Base-by-base conservation (phyloP, 192 early-diverging fungal genomes). In the Lobosporangium transversale region DNA sequence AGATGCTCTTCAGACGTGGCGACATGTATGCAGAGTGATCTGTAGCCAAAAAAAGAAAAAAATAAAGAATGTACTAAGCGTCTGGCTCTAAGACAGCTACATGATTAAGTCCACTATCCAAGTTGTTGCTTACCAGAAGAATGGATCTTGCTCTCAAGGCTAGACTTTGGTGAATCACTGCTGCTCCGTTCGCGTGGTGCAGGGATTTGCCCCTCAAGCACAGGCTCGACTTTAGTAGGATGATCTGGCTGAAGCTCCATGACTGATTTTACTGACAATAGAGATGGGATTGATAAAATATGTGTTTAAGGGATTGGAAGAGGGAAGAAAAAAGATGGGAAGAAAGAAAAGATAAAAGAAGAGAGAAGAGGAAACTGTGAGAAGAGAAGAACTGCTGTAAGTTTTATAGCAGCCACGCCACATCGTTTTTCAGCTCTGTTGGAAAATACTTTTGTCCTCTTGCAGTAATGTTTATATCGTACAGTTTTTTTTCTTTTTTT, bases 1-100 rank as follows among this genome's bases (percentile, higher is more conserved):
- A 49, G 9, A 76, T 55, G 36, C 73, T 76, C 40, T 35, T 47
- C 36, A 76, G 18, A 4, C 58, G 27, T 35, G 73, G 73, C 2
- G 52, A 67, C 64, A 76, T 66, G 36, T 76, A 76, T 30, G 59
- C 58, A 4, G 62, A 61, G 27, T 61, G 64, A 14, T 57, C 73
- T 76, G n/a, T 17, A 45, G 6, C 10, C 9, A 35, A 33, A 24
- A 23, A 35, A 20, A 30, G 35, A 31, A 33, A 58, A 17, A 42
- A 12, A 37, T 43, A 36, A 21, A 53, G n/a, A 33, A 55, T 20
- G 36, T 24, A 15, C 6, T 1, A n/a, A 35, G 6, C 37, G n/a
- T n/a, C n/a, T n/a, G n/a, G n/a, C n/a, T n/a, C n/a, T n/a, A n/a
- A n/a, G n/a, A n/a, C n/a, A n/a, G n/a, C n/a, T n/a, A n/a, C n/a